Percentiles rank a stretch among this genome's conserved stretches.
Evolutionary conservation across 2,329 filamentous ascomycete genomes (phyloP).

Genomic region (Ampelomyces quisqualis): DNA sequence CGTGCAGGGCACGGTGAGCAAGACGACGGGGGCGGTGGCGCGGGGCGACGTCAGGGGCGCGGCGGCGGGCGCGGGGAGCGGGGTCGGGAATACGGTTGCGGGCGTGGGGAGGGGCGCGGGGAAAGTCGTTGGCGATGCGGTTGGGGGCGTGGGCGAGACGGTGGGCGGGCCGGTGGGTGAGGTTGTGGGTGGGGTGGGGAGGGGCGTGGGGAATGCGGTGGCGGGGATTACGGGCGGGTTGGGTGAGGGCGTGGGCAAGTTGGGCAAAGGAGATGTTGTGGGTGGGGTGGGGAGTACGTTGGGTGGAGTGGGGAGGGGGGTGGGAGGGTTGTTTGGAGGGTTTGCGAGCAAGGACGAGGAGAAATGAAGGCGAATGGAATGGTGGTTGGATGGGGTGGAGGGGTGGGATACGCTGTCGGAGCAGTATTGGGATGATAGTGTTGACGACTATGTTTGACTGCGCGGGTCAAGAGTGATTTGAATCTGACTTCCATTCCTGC

Average conservation of each 20-base stretch:
- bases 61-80: conserved; percentile 41
- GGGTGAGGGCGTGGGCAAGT: conserved; percentile 49
- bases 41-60: conserved; percentile 46
- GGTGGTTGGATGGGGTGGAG: conserved; percentile 9
- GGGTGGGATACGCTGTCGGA: conserved; percentile 2
- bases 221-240: conserved; percentile 46
- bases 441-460: conserved; percentile 3
- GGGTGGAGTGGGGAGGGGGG: conserved; percentile 44
- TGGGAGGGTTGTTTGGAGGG: conserved; percentile 39
- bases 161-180: conserved; percentile 45
- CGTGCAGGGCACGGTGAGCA: conserved; percentile 46
- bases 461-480: conserved; percentile 3
- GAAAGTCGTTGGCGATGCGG: conserved; percentile 41
- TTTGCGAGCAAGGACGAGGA: conserved; percentile 23
- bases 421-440: conserved; percentile 2
- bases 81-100: conserved; percentile 43
- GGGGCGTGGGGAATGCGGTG: conserved; percentile 46
- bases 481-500: conserved; percentile 4
- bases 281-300: conserved; percentile 47
- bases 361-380: conserved; percentile 16
- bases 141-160: conserved; percentile 43
- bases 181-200: conserved; percentile 47
- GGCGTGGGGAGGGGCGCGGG: conserved; percentile 40
- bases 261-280: conserved; percentile 49
- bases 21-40: conserved; percentile 48